Conservation (phyloP, 306 rosid species). For the Vigna angularis region DNA sequence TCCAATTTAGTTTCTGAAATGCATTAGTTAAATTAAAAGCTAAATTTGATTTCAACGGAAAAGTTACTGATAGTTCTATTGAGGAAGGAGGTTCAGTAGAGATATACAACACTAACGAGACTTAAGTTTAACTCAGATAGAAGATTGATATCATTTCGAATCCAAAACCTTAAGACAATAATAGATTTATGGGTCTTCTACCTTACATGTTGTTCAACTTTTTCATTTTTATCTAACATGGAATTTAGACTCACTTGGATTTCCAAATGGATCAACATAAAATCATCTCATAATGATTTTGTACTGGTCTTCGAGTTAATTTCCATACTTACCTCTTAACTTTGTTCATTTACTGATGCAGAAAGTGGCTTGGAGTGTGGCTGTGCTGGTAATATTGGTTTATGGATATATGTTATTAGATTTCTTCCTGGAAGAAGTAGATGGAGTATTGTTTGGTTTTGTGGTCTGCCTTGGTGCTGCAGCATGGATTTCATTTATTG, state of each 20-base stretch:
- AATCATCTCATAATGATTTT: background rate
- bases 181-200: too few relatives aligned
- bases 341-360: conserved; percentile 38
- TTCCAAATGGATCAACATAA: background rate
- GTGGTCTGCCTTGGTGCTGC: conserved; percentile 46
- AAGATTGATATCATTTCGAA: too few relatives aligned
- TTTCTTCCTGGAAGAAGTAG: conserved; percentile 57
- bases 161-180: too few relatives aligned
- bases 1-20: too few relatives aligned
- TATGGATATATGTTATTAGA: conserved; percentile 58
- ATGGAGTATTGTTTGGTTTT: conserved; percentile 51
- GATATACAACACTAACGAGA: too few relatives aligned
- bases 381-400: conserved; percentile 51
- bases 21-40: too few relatives aligned
- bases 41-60: background rate
- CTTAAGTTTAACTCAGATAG: too few relatives aligned
- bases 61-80: background rate
- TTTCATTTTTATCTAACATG: too few relatives aligned
- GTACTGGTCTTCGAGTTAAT: background rate
- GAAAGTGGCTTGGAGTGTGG: conserved; percentile 57
- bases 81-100: too few relatives aligned
- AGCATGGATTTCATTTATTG: conserved; percentile 55
- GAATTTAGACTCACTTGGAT: too few relatives aligned
- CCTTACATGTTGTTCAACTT: too few relatives aligned
- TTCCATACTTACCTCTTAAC: background rate